A percentile compares a stretch with the other conserved stretches of the same genome.
Conservation (phyloP, 345 rosid species). For the Eucalyptus guilfoylei region DNA sequence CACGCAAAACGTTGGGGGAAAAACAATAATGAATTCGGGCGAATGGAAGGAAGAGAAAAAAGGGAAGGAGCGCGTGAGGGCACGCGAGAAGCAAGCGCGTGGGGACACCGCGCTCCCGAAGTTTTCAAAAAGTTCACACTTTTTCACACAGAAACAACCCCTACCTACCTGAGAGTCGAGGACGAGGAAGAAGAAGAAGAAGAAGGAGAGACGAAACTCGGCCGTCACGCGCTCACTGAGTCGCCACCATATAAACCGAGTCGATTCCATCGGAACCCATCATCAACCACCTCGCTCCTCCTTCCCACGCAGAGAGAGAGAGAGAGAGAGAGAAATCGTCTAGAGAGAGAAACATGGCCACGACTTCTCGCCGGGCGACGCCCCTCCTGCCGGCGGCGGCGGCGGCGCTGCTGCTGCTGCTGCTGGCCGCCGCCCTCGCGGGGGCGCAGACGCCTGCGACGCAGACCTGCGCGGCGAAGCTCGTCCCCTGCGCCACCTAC, state of each 20-base stretch:
- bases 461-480: conserved; percentile 4
- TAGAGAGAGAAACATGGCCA: not conserved
- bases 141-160: not conserved
- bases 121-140: not conserved
- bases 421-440: not conserved
- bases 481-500: not conserved
- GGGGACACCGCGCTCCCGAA: not conserved
- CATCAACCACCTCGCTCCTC: not conserved
- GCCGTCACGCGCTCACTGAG: not conserved
- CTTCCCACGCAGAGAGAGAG: not conserved
- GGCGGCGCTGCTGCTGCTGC: not conserved
- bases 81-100: not conserved
- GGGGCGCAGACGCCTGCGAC: conserved; percentile 1
- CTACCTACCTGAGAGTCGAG: rapidly evolving
- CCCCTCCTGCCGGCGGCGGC: not conserved
- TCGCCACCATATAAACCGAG: not conserved
- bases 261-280: not conserved
- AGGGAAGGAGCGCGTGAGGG: not conserved
- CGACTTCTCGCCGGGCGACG: not conserved
- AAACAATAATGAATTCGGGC: too few relatives aligned
- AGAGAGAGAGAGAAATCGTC: not conserved
- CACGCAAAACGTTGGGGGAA: too few relatives aligned
- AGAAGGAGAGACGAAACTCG: not conserved
- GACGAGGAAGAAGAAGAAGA: not conserved
- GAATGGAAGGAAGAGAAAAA: rapidly evolving